Conservation (phyloP, 306 rosid species). For the Sphenostylis stenocarpa region DNA sequence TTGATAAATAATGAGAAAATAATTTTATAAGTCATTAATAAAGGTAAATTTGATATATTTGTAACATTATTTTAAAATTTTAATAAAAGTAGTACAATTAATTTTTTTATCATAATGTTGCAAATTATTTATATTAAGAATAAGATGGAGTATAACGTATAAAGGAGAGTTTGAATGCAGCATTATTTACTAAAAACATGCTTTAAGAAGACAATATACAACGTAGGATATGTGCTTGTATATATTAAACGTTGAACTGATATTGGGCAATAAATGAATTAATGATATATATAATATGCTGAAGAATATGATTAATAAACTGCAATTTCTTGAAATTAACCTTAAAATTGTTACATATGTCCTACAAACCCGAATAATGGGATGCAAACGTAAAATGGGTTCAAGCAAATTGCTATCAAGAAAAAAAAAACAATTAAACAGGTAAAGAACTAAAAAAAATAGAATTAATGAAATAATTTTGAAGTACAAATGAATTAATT, state of each 20-base stretch:
- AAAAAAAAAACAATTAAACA: neutral
- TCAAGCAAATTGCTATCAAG: neutral
- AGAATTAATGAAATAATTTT: neutral
- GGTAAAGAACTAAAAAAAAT: neutral
- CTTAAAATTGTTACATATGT: constrained; percentile 9
- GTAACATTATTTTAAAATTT: too few species aligned
- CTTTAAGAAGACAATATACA: too few species aligned
- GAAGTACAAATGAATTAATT: neutral
- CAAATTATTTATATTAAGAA: neutral
- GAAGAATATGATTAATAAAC: neutral
- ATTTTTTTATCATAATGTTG: too few species aligned
- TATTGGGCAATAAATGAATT: neutral
- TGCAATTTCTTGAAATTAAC: neutral
- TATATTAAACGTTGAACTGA: neutral
- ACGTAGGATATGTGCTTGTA: too few species aligned
- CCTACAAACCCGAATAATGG: constrained; percentile 16
- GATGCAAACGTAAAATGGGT: neutral
- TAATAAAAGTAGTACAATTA: too few species aligned
- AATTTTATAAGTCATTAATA: too few species aligned
- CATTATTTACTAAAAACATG: neutral
- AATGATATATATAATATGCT: neutral
- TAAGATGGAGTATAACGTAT: neutral
- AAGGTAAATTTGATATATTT: too few species aligned
- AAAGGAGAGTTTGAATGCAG: neutral
- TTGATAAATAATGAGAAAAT: too few species aligned